A percentile compares a stretch with the other conserved stretches of the same genome.
Conservation (phyloP, 257 asterid genomes). For the Mitragyna speciosa region DNA sequence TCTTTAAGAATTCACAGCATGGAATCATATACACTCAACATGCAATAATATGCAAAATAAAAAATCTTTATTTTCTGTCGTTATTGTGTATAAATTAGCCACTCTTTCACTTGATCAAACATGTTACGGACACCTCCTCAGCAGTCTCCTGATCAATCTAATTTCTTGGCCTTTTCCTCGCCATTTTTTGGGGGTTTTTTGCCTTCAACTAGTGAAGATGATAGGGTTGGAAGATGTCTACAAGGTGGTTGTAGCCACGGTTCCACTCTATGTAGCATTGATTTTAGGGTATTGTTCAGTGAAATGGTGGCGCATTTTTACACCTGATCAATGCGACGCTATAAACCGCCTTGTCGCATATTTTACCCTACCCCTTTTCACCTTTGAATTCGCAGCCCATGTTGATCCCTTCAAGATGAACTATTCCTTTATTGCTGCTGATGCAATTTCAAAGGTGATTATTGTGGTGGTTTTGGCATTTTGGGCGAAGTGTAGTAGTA, state of each 20-base stretch:
- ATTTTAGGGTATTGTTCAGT: slow-evolving; percentile 53
- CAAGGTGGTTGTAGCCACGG: slow-evolving; percentile 53
- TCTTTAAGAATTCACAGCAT: neutral
- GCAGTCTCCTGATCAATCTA: neutral
- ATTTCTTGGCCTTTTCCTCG: neutral
- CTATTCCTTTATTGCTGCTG: slow-evolving; percentile 47
- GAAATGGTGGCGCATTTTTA: slow-evolving; percentile 60
- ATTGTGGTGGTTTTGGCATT: slow-evolving; percentile 30
- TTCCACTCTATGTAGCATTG: slow-evolving; percentile 56
- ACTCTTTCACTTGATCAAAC: neutral
- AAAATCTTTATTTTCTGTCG: neutral
- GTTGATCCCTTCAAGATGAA: slow-evolving; percentile 63
- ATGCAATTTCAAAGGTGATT: slow-evolving; percentile 48
- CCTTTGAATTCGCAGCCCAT: slow-evolving; percentile 52
- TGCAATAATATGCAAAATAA: neutral
- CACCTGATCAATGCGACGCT: slow-evolving; percentile 47
- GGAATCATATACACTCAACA: slow-evolving; percentile 2
- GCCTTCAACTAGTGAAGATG: slow-evolving; percentile 28
- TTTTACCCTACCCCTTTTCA: slow-evolving; percentile 56
- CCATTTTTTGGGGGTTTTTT: neutral
- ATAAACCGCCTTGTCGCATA: slow-evolving; percentile 37
- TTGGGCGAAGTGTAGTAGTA: slow-evolving; percentile 50
- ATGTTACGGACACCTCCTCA: neutral
- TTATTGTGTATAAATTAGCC: slow-evolving; percentile 7
- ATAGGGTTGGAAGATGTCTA: slow-evolving; percentile 56